Percentiles rank a stretch among this genome's conserved stretches.
Conservation (phyloP, 1,139 yeast species). For the Taiozyma sp. region DNA sequence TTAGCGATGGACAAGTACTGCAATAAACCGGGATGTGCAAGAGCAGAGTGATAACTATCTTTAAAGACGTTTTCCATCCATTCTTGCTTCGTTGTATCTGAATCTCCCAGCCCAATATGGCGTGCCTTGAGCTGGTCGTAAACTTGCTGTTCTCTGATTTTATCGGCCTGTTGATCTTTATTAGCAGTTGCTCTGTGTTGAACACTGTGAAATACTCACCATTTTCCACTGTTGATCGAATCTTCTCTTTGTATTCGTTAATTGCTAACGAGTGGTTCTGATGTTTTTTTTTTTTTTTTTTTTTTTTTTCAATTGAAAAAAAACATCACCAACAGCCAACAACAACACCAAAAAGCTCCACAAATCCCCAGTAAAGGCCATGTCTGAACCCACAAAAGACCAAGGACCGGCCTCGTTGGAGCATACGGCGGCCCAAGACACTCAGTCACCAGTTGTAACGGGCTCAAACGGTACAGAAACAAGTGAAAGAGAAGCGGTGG, state of each 20-base stretch:
- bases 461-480: background rate
- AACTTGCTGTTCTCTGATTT: slow-evolving; percentile 59
- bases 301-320: background rate
- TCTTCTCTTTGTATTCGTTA: background rate
- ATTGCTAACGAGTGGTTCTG: background rate
- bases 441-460: background rate
- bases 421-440: background rate
- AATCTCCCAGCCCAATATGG: slow-evolving; percentile 67
- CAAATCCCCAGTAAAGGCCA: background rate
- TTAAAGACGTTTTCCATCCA: slow-evolving; percentile 60
- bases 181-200: background rate
- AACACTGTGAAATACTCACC: background rate
- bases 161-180: slow-evolving; percentile 47
- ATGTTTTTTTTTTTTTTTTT: background rate
- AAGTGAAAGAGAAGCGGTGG: background rate
- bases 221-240: background rate
- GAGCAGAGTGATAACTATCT: slow-evolving; percentile 70
- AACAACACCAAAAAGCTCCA: background rate
- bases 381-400: background rate
- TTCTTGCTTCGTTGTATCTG: slow-evolving; percentile 58
- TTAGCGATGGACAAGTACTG: slow-evolving; percentile 64
- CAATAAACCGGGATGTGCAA: slow-evolving; percentile 64
- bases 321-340: background rate
- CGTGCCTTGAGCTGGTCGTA: slow-evolving; percentile 58
- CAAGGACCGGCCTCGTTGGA: background rate